Evolutionary conservation across 1,284 basidiomycete genomes (phyloP), one percentile per base, ranked within the genome.

Genomic region (Cryptococcus hybrid): DNA sequence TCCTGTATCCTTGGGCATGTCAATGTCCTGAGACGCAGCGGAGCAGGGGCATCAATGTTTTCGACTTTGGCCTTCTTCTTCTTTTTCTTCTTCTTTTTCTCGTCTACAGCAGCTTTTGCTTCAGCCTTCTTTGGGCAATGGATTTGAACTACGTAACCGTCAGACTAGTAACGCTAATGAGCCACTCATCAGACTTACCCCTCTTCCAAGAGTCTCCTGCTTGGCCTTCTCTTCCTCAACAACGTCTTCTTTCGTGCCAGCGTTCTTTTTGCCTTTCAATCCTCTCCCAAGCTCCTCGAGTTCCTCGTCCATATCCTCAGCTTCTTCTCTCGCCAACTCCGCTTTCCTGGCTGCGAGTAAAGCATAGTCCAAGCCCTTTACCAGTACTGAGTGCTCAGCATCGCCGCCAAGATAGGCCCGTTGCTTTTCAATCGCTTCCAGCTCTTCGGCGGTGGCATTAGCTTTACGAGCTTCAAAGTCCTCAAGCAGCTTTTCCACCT

Each of bases 401-500:
- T 95, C 91, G 39, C 91, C 91, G n/a, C 92, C 92, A 1, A 94
- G 83, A 73, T 90, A 92, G 47, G 82, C 82, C 47, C 91, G 83
- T 71, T 90, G 85, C 57, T 85, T 83, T 54, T 91, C 89, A 13
- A 92, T 79, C 86, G 90, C 52, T 46, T 46, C 51, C 34, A 56
- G 37, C 38, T 57, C 55, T 18, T 60, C 51, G 7, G 53, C 24
- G 4, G 48, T 57, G 34, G 53, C 55, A 8, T 36, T 44, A 12
- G 81, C 85, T 69, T 66, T 83, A 43, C 83, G 82, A 59, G 82
- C 82, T 74, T 92, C 86, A 64, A 93, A 92, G 55, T 90, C 88
- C 56, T 88, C 85, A 1, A 90, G 79, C 2, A 93, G 78, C 13
- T 88, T 84, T 75, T 92, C 90, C 35, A 90, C 85, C 85, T 92